These are phyloP conservation scores for Albatrellus sp. DNA, from an alignment of 1,284 basidiomycete genomes.

Conservation along the genomic window DNA sequence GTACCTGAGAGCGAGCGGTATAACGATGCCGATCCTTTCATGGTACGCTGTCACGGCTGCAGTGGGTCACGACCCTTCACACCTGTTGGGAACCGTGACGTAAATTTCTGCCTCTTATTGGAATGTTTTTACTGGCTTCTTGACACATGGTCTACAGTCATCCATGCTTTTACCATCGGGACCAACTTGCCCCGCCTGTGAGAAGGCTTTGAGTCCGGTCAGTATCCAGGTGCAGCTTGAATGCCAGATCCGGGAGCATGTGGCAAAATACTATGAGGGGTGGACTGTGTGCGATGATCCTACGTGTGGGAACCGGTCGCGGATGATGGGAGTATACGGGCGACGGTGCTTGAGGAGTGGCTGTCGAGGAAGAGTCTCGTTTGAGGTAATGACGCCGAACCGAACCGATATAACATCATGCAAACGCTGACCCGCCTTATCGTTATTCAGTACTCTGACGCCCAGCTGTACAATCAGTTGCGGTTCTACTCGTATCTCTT, in stretches of 20 bases:
- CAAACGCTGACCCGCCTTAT: not conserved
- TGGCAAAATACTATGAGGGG: constrained; percentile 79
- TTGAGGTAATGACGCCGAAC: constrained; percentile 43
- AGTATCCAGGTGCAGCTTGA: constrained; percentile 82
- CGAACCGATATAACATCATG: not conserved
- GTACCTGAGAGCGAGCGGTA: constrained; percentile 84
- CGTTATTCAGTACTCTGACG: constrained; percentile 63
- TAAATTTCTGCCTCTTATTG: constrained; percentile 20
- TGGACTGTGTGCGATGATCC: constrained; percentile 85
- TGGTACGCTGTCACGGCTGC: constrained; percentile 68
- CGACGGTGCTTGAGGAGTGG: constrained; percentile 58
- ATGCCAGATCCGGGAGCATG: constrained; percentile 65
- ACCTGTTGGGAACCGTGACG: constrained; percentile 55
- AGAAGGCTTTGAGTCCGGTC: constrained; percentile 34
- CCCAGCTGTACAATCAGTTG: constrained; percentile 77
- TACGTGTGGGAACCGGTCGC: constrained; percentile 74
- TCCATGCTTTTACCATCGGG: constrained; percentile 40
- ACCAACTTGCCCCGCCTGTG: constrained; percentile 52
- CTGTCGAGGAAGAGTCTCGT: constrained; percentile 59
- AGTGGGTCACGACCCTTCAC: constrained; percentile 50
- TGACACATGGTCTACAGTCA: constrained; percentile 17
- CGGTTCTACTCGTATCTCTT: constrained; percentile 75
- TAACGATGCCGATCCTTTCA: constrained; percentile 59
- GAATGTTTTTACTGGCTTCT: not conserved
- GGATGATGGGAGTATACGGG: constrained; percentile 89